Conservation (phyloP, 2,329 filamentous ascomycete genomes). For the Alternaria panax region DNA sequence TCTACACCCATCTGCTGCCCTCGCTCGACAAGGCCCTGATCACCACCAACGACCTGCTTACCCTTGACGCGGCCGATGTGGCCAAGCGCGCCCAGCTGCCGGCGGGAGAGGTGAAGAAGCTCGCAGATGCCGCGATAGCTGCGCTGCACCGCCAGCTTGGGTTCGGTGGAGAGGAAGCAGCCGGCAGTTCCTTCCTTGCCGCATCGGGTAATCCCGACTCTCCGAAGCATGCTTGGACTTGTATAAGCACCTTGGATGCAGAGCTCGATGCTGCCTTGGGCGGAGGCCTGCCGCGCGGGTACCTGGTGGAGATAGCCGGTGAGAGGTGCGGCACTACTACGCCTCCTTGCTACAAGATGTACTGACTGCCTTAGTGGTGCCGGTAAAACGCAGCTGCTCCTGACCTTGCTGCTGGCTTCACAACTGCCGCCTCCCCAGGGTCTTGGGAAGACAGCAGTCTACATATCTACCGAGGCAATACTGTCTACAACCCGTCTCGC, state of each 20-base stretch:
- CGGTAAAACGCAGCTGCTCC: constrained; percentile 93
- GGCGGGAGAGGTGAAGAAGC: constrained; percentile 77
- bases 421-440: constrained; percentile 80
- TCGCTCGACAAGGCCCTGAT: constrained; percentile 80
- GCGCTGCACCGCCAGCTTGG: constrained; percentile 71
- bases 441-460: constrained; percentile 77
- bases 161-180: constrained; percentile 43
- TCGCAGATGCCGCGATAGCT: constrained; percentile 71
- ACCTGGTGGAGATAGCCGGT: constrained; percentile 87
- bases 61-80: constrained; percentile 81
- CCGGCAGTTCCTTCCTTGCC: constrained; percentile 25
- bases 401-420: constrained; percentile 81
- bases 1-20: constrained; percentile 77
- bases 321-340: constrained; percentile 67
- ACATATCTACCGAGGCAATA: constrained; percentile 91
- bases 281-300: constrained; percentile 81
- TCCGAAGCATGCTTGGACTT: constrained; percentile 55
- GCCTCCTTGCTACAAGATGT: not conserved
- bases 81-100: constrained; percentile 86
- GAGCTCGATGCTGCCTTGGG: constrained; percentile 73
- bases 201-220: constrained; percentile 11
- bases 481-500: constrained; percentile 81
- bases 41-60: constrained; percentile 83
- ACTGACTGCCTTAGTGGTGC: constrained; percentile 67
- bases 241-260: constrained; percentile 82